phyloP scores from a whole-genome alignment of 352 stramenopile species.

The Pythium aquatile region DNA sequence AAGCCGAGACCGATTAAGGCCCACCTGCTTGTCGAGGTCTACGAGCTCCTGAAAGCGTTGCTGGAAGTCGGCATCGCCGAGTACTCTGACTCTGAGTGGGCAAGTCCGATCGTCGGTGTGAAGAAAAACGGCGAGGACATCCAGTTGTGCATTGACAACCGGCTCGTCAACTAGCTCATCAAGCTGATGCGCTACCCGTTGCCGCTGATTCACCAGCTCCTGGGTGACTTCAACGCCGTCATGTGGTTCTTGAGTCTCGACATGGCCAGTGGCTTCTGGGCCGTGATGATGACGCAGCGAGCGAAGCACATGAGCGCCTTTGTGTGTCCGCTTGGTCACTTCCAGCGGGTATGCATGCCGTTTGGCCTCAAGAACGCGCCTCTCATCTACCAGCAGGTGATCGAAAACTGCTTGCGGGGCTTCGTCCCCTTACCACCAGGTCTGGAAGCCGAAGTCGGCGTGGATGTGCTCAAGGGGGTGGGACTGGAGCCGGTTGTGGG shows the following conservation, averaged over 20 bases:
- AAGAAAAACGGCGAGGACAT: slow-evolving; percentile 25
- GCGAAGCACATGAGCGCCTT: slow-evolving; percentile 21
- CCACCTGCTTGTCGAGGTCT: slow-evolving; percentile 9
- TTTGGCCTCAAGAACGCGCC: slow-evolving; percentile 25
- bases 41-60: slow-evolving; percentile 18
- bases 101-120: slow-evolving; percentile 26
- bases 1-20: slow-evolving; percentile 4
- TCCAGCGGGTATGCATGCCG: slow-evolving; percentile 25
- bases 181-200: slow-evolving; percentile 24
- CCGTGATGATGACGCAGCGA: slow-evolving; percentile 12
- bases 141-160: slow-evolving; percentile 28
- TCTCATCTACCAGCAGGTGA: slow-evolving; percentile 21
- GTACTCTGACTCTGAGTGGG: slow-evolving; percentile 25
- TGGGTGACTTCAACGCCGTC: slow-evolving; percentile 17
- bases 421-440: slow-evolving; percentile 13
- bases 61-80: slow-evolving; percentile 12
- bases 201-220: slow-evolving; percentile 20
- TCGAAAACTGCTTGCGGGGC: slow-evolving; percentile 22
- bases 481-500: not conserved
- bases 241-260: slow-evolving; percentile 23
- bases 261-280: slow-evolving; percentile 25
- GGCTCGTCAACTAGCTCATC: slow-evolving; percentile 14
- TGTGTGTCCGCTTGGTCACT: slow-evolving; percentile 22
- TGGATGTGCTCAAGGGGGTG: slow-evolving; percentile 13
- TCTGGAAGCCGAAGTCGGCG: slow-evolving; percentile 12